These are phyloP conservation scores for Zelopaecilomyces penicillatus DNA, from an alignment of 2,329 filamentous ascomycete genomes.

Conservation along the genomic window DNA sequence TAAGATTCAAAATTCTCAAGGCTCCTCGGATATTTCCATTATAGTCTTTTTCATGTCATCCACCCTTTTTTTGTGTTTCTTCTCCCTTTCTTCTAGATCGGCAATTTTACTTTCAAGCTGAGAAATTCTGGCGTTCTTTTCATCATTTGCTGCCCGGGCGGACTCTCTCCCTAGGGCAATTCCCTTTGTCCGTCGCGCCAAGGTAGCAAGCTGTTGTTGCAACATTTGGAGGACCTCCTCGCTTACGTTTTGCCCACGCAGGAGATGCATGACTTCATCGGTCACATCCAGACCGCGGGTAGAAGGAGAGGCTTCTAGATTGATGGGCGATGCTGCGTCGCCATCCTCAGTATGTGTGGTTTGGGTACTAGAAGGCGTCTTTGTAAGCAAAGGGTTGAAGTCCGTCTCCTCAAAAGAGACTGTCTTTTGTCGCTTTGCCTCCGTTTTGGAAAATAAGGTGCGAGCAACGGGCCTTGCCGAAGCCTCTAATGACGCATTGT, in stretches of 20 bases:
- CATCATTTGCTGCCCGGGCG: slow-evolving; percentile 50
- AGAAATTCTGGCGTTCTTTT: slow-evolving; percentile 45
- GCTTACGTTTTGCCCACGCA: slow-evolving; percentile 35
- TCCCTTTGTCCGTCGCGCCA: slow-evolving; percentile 52
- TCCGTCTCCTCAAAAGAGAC: slow-evolving; percentile 21
- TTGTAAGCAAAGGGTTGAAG: slow-evolving; percentile 6
- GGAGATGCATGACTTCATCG: slow-evolving; percentile 40
- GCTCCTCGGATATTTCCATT: no score
- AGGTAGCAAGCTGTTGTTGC: slow-evolving; percentile 38
- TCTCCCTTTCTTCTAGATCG: slow-evolving; percentile 30
- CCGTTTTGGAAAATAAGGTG: slow-evolving; percentile 24
- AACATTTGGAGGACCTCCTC: slow-evolving; percentile 29
- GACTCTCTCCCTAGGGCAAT: slow-evolving; percentile 58
- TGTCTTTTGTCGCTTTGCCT: slow-evolving; percentile 23
- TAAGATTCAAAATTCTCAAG: no score
- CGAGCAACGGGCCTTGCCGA: slow-evolving; percentile 28
- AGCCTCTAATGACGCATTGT: slow-evolving; percentile 15
- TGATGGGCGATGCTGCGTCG: slow-evolving; percentile 1
- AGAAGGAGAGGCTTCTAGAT: neutral
- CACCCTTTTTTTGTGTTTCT: neutral
- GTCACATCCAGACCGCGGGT: slow-evolving; percentile 27
- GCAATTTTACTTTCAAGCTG: slow-evolving; percentile 28
- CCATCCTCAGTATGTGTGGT: slow-evolving; percentile 1
- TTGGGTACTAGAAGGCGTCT: slow-evolving; percentile 9
- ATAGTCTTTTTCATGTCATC: no score